Base-by-base conservation (phyloP, 2,329 filamentous ascomycete genomes). In the Cytospora leucostoma region DNA sequence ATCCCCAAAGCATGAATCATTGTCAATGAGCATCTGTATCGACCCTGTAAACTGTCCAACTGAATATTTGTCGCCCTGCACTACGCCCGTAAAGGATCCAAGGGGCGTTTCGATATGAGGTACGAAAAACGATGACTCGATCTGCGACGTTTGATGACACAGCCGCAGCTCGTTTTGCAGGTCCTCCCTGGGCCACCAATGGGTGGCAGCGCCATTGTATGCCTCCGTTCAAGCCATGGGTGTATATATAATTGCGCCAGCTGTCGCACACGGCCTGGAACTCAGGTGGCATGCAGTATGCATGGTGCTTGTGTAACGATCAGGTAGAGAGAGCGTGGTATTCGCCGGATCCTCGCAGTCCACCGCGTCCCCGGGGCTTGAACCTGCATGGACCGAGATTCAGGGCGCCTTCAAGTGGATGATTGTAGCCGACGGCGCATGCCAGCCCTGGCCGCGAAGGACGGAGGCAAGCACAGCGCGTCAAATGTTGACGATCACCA, bases 231-330 rank as follows among this genome's bases (percentile, higher is more conserved):
- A 58, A 63, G 34, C 21, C 2, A 52, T 38, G 56, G 63, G 44
- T 56, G 51, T 27, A 8, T 44, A 49, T 49, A 13, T 56, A 56
- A 50, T 62, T 56, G 37, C 61, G 38, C 37, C 38, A 40, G 64
- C 37, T 51, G 56, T 56, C 49, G 40, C 56, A 65, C 59, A 60
- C 44, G 53, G 56, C 52, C 38, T 27, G 59, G 56, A 32, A 32
- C 61, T 58, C 63, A 40, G 65, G 57, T 27, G 60, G 64, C 65
- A 62, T 70, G 69, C 69, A 71, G 62, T 35, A 63, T 70, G 70
- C 69, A 70, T 70, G 53, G 51, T 54, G 56, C 61, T 65, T 68
- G 69, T 71, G 67, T 61, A 61, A 71, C 70, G 13, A 55, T 40
- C 49, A 15, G 17, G 40, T 38, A 32, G 55, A n/a, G 40, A 32